Base-by-base conservation (phyloP, 2,329 filamentous ascomycete genomes). In the Alternaria consortialis region DNA sequence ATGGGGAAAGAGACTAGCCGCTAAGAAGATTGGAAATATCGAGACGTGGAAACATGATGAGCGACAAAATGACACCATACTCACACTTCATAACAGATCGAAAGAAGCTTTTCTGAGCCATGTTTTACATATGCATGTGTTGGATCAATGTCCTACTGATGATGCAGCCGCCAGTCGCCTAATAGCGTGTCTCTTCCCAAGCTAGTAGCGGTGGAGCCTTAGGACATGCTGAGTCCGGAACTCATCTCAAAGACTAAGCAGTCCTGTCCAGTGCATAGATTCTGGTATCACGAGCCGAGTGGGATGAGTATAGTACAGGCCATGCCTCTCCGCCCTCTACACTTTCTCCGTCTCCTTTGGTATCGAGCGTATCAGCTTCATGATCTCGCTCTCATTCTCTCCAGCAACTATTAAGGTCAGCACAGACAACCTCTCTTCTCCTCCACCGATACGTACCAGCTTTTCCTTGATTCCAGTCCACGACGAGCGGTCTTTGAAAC, bases 381-480 rank as follows among this genome's bases (percentile, higher is more conserved):
- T 80, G 63, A 98, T 97, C 82, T 94, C 91, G 15, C 93, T 97
- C 82, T 97, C 90, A 66, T 91, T 89, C 52, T 91, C 92, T 20
- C 92, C 92, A 27, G 87, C 83, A 9, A 89, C 86, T 86, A 64
- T 27, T 27, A 20, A 11, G 4, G 57, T 70, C 59, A 70, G 65
- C 42, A 44, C 9, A 47, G 9, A n/a, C 29, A 56, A 13, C 17
- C 32, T 29, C 32, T 36, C 4, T 15, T 39, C 44, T 15, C 40
- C 31, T 39, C 25, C 12, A n/a, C 50, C 17, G 17, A 25, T 50
- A 75, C 81, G 56, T 79, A 81, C 91, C 84, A 47, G 90, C 94
- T 78, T 88, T 91, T 66, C 94, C 95, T 78, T 94, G 94, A 77
- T 91, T 92, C 95, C 95, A 98, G 78, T 98, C 94, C 53, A 98